Evolutionary conservation across 148 eudicot genomes (phyloP).

Genomic region (Gaultheria prostrata): DNA sequence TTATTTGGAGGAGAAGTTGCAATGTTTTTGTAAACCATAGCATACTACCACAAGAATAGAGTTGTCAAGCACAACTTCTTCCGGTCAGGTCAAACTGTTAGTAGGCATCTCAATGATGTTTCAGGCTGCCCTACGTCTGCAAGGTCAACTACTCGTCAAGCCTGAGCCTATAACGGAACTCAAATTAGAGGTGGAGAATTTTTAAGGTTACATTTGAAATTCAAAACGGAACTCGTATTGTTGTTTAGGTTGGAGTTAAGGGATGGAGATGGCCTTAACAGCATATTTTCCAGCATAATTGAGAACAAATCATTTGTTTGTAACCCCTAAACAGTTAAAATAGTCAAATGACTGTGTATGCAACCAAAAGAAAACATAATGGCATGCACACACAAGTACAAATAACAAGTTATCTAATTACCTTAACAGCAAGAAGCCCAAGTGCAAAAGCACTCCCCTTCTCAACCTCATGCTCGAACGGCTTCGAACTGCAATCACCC

Average conservation of each 20-base stretch:
- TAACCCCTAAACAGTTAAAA: neutral
- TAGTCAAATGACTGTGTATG: neutral
- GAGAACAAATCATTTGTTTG: neutral
- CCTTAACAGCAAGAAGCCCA: slow-evolving; percentile 91
- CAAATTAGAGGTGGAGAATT: too few species aligned
- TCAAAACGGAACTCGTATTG: too few species aligned
- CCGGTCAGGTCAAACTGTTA: too few species aligned
- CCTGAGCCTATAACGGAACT: too few species aligned
- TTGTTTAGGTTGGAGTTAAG: neutral
- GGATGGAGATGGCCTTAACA: neutral
- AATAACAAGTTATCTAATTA: slow-evolving; percentile 13
- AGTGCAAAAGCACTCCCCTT: slow-evolving; percentile 88
- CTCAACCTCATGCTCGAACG: slow-evolving; percentile 83
- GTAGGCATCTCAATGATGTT: too few species aligned
- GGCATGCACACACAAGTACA: neutral
- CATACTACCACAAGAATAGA: too few species aligned
- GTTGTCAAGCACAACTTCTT: too few species aligned
- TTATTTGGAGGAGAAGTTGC: too few species aligned
- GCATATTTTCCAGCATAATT: neutral
- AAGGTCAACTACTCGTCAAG: too few species aligned
- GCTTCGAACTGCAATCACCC: slow-evolving; percentile 29
- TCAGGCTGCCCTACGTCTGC: too few species aligned
- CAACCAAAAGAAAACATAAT: neutral
- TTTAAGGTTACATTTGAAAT: too few species aligned
- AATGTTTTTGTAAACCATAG: too few species aligned